These are phyloP conservation scores for Elsinoe perseae DNA, from an alignment of 2,329 filamentous ascomycete genomes.

Conservation along the genomic window DNA sequence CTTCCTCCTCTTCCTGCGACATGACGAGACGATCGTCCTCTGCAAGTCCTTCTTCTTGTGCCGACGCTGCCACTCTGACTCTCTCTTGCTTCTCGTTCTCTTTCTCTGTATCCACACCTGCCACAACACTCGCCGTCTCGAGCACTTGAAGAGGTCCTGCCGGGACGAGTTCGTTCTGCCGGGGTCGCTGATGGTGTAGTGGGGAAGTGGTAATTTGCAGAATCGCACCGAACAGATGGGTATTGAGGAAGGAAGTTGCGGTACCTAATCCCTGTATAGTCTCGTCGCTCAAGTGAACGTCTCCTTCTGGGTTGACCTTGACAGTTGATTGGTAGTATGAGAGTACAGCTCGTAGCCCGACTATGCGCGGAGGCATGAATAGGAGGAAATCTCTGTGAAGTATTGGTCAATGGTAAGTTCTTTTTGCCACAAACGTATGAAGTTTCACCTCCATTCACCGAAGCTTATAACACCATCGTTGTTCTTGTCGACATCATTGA, in stretches of 20 bases:
- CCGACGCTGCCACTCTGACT: slow-evolving; percentile 7
- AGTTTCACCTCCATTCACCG: slow-evolving; percentile 82
- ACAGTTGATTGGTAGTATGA: slow-evolving; percentile 88
- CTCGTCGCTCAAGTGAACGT: slow-evolving; percentile 86
- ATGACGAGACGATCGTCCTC: slow-evolving; percentile 14
- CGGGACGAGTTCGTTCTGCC: slow-evolving; percentile 7
- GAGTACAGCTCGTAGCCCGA: slow-evolving; percentile 71
- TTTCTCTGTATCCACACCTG: slow-evolving; percentile 2
- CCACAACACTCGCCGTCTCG: background rate
- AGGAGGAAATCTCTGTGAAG: slow-evolving; percentile 74
- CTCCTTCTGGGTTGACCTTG: slow-evolving; percentile 85
- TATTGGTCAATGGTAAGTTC: slow-evolving; percentile 14
- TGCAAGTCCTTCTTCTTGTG: slow-evolving; percentile 15
- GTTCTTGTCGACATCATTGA: slow-evolving; percentile 81
- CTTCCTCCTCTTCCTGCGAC: slow-evolving; percentile 17
- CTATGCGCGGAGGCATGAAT: slow-evolving; percentile 66
- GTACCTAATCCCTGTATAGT: slow-evolving; percentile 91
- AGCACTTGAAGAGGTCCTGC: slow-evolving; percentile 16
- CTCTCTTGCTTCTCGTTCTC: slow-evolving; percentile 8
- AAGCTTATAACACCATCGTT: slow-evolving; percentile 81
- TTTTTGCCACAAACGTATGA: slow-evolving; percentile 25
- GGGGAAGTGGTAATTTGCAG: slow-evolving; percentile 55
- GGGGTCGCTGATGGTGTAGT: slow-evolving; percentile 16
- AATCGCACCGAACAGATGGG: slow-evolving; percentile 68
- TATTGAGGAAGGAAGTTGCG: slow-evolving; percentile 53